Conservation (phyloP, 768 basidiomycete species). For the Sporobolomyces phaffii region DNA sequence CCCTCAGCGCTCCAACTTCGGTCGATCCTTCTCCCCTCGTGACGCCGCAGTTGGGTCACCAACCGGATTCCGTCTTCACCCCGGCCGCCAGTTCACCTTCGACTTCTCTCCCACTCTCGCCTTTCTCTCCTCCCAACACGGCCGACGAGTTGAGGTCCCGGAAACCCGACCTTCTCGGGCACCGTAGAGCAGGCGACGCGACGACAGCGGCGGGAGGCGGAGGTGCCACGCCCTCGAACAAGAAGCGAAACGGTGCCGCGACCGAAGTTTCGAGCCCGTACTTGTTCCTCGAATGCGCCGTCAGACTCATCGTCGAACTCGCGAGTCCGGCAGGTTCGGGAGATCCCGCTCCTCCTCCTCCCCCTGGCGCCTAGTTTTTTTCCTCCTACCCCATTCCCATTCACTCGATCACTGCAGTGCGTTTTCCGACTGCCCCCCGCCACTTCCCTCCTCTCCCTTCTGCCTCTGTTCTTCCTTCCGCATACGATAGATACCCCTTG, state of each 20-base stretch:
- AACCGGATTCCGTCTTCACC: not conserved
- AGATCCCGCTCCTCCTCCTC: not conserved
- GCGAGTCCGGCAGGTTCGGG: conserved; percentile 54
- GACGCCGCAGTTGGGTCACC: conserved; percentile 3
- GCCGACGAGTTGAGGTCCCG: conserved; percentile 38
- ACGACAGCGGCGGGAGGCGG: not conserved
- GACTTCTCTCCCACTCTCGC: not conserved
- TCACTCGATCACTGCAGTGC: not conserved
- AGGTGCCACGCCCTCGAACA: not conserved
- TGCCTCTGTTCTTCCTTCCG: not conserved
- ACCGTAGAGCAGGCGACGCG: conserved; percentile 3
- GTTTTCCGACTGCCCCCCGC: too few relatives aligned
- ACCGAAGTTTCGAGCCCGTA: conserved; percentile 60
- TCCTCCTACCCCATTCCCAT: not conserved
- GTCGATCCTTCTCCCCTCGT: conserved; percentile 13
- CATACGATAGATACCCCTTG: too few relatives aligned
- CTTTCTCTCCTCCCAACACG: conserved; percentile 13
- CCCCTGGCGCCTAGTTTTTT: not conserved
- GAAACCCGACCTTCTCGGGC: conserved; percentile 28
- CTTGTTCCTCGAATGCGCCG: conserved; percentile 94
- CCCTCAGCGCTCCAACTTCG: conserved; percentile 9
- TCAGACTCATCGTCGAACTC: conserved; percentile 84
- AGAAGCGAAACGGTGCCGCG: conserved; percentile 57
- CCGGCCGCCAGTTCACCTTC: too few relatives aligned
- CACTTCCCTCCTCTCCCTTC: not conserved